Base-by-base conservation (phyloP, 2,329 filamentous ascomycete species). In the Fusarium robinianum region DNA sequence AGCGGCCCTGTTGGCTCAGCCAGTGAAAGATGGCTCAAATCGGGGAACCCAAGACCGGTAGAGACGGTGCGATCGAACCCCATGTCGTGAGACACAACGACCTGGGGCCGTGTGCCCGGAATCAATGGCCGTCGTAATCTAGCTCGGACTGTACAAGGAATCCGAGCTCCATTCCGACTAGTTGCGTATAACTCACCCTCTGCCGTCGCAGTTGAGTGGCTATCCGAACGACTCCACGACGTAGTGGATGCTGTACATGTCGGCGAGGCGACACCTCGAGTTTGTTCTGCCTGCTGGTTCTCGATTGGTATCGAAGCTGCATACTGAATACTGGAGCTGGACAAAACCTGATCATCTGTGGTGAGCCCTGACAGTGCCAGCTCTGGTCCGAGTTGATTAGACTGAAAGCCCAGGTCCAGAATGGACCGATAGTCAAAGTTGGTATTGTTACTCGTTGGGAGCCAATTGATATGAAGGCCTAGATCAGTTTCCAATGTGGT, bases 401-500 rank as follows among this genome's bases (percentile, higher is more conserved):
- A 15, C 9, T 10, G 32, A 26, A 4, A 22, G 16, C 6, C 41
- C 34, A 9, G 43, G 25, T 24, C 41, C 2, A 40, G 24, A 8
- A 58, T 53, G 0, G 51, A 57, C 14, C 18, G 52, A 12, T 60
- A 61, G 21, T 61, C 59, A 5, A 61, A 42, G 9, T 60, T 53
- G 5, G 52, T 46, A 3, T 36, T 31, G 12, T 61, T 46, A 18
- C 62, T 50, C 10, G 57, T 36, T 9, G 53, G 54, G 5, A 63
- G 16, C 60, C 60, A 62, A n/a, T 63, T 62, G 18, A 63, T 54
- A 0, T 49, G 45, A 9, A 58, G 46, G 12, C 58, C 49, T 33
- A 53, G 38, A 11, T 54, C 41, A 5, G 49, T 44, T 2, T 53
- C 49, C 8, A 36, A 53, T 2, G 35, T 15, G 8, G 44, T 11